Conservation (phyloP, 768 basidiomycete genomes). For the Amanita brunnescens region DNA sequence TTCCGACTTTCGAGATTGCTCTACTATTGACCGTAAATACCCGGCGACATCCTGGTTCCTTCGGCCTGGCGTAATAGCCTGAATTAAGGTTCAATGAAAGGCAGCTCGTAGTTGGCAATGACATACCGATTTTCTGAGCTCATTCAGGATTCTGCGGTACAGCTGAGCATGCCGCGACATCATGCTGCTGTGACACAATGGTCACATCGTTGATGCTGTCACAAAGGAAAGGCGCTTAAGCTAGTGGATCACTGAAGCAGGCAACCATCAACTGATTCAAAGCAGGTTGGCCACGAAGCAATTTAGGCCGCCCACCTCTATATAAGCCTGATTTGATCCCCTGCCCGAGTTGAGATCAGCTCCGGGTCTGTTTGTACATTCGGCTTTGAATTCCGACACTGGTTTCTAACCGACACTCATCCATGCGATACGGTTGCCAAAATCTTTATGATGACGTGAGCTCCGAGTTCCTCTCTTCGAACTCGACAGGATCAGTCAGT, state of each 20-base stretch:
- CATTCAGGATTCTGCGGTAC: slow-evolving; percentile 47
- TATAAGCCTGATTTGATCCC: not conserved
- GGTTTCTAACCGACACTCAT: not conserved
- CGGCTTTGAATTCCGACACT: not conserved
- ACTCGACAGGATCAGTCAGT: not conserved
- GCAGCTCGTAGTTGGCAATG: not conserved
- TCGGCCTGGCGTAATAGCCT: slow-evolving; percentile 24
- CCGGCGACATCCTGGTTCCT: slow-evolving; percentile 34
- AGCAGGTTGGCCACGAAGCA: not conserved
- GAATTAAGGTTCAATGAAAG: slow-evolving; percentile 13
- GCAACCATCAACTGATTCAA: slow-evolving; percentile 2
- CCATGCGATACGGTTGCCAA: slow-evolving; percentile 3
- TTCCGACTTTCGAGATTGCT: slow-evolving; percentile 25
- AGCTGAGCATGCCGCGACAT: slow-evolving; percentile 24
- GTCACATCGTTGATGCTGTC: too few species aligned
- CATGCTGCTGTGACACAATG: slow-evolving; percentile 13
- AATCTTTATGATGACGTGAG: not conserved
- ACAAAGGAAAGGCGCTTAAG: not conserved
- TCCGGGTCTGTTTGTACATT: not conserved
- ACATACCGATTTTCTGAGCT: slow-evolving; percentile 45
- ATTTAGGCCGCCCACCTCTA: not conserved
- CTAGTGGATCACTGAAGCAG: not conserved
- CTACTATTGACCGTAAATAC: slow-evolving; percentile 48
- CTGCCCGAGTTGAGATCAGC: not conserved
- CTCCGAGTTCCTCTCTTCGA: not conserved